Evolutionary conservation across 192 early-diverging fungal species (phyloP), one percentile per base, ranked within the genome.

Genomic region (Rhizophagus prolifer): DNA sequence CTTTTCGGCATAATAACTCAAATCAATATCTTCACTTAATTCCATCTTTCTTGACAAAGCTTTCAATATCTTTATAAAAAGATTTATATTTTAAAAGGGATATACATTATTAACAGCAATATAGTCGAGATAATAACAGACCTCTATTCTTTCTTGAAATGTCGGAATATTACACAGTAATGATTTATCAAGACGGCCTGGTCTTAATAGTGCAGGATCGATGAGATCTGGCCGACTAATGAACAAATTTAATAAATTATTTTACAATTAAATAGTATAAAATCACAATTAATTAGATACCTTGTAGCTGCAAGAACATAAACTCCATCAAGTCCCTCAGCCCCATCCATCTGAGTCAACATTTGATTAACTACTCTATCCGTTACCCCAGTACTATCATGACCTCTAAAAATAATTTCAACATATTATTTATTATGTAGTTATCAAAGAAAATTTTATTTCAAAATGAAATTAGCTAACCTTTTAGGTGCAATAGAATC

Each of bases 321-420:
- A 2, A 99, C 97, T 46, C 97, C 97, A 54, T 92, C 90, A 14
- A 98, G 81, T 0, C 96, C 96, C 82, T 99, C 96, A 0, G 97
- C 97, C 76, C 97, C 97, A 81, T 99, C 97, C 95, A 99, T 97
- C 79, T 96, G 93, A 7, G 97, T 99, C 79, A 99, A 76, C 86
- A 99, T 92, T 82, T 99, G 97, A 82, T 99, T 99, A 23, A 99
- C 97, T 0, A 99, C 96, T 50, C 97, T 89, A 80, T 99, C 97
- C 0, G 97, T 99, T 7, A 99, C 97, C 68, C 97, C 97, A 8
- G 96, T 96, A 80, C 96, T 98, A 78, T 99, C 97, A 58, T 95
- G 94, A n/a, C 97, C 97, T 81, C 96, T 91, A 66, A 62, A 47
- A 34, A 34, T 23, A 0, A 50, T 44, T 64, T 69, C 61, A 50